phyloP scores from a whole-genome alignment of 2,329 filamentous ascomycete genomes.

The Piedraia hortae region DNA sequence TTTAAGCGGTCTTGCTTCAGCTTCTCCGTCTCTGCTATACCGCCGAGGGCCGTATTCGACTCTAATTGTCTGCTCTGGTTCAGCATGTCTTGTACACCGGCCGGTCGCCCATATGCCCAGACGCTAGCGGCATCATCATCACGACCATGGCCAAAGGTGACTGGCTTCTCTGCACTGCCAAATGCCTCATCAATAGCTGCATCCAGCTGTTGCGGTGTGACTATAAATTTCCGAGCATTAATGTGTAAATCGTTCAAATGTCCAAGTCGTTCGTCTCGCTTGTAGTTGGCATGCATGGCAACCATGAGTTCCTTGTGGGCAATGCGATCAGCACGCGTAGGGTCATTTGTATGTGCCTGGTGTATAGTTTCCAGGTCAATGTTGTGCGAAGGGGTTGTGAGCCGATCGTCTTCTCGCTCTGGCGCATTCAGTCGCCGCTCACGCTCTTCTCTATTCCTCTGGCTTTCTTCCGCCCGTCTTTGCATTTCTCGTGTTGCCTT shows the following conservation, averaged over 20 bases:
- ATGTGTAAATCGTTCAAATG: conserved; percentile 71
- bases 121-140: conserved; percentile 7
- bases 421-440: conserved; percentile 30
- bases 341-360: conserved; percentile 5
- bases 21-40: conserved; percentile 14
- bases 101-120: conserved; percentile 23
- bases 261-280: conserved; percentile 20
- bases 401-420: conserved; percentile 45
- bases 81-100: conserved; percentile 22
- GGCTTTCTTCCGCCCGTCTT: conserved; percentile 11
- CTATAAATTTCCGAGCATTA: conserved; percentile 66
- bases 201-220: conserved; percentile 49
- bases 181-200: conserved; percentile 51
- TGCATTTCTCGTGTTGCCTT: conserved; percentile 27
- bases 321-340: conserved; percentile 20
- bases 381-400: conserved; percentile 40
- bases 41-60: conserved; percentile 10
- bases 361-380: conserved; percentile 17
- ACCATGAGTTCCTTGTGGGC: conserved; percentile 13
- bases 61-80: conserved; percentile 5
- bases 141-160: conserved; percentile 12
- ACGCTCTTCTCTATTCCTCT: conserved; percentile 22
- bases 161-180: conserved; percentile 24
- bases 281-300: conserved; percentile 4
- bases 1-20: conserved; percentile 29